phyloP scores from a whole-genome alignment of 2,329 filamentous ascomycete species.

The Decorospora gaudefroyi region DNA sequence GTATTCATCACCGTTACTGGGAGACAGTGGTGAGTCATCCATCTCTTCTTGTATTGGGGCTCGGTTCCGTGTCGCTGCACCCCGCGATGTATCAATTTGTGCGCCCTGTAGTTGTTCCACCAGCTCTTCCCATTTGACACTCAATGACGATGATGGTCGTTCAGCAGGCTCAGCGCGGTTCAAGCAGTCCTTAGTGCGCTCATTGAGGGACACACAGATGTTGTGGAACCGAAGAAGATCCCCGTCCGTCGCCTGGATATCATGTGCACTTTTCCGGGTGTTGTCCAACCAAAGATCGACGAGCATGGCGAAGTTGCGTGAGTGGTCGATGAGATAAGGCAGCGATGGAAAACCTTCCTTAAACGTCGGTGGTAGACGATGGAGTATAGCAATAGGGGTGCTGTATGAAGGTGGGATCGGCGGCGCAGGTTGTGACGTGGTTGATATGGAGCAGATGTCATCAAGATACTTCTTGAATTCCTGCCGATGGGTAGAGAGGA shows the following conservation, averaged over 20 bases:
- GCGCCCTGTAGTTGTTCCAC: conserved; percentile 53
- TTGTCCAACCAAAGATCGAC: conserved; percentile 78
- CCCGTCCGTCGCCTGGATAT: conserved; percentile 49
- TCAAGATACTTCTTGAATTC: conserved; percentile 89
- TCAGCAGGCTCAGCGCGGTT: conserved; percentile 59
- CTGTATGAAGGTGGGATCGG: conserved; percentile 82
- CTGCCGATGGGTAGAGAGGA: conserved; percentile 73
- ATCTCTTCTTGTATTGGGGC: conserved; percentile 32
- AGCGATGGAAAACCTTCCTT: conserved; percentile 91
- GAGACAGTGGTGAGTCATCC: conserved; percentile 32
- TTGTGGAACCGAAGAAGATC: conserved; percentile 57
- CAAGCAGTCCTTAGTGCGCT: conserved; percentile 56
- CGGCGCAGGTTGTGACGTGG: conserved; percentile 62
- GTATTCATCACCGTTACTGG: conserved; percentile 32
- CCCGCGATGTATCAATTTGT: conserved; percentile 38
- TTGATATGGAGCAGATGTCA: conserved; percentile 78
- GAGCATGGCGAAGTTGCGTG: conserved; percentile 80
- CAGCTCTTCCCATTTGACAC: conserved; percentile 59
- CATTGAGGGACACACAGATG: conserved; percentile 53
- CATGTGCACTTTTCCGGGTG: conserved; percentile 43
- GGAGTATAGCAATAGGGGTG: conserved; percentile 87
- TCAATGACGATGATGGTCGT: conserved; percentile 54
- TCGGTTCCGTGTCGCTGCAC: conserved; percentile 41
- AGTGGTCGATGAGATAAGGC: conserved; percentile 89
- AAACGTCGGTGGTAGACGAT: conserved; percentile 76